Percentiles rank a stretch among this genome's conserved stretches.
Conservation (phyloP, 768 basidiomycete genomes). For the Boletus rubescentipes region DNA sequence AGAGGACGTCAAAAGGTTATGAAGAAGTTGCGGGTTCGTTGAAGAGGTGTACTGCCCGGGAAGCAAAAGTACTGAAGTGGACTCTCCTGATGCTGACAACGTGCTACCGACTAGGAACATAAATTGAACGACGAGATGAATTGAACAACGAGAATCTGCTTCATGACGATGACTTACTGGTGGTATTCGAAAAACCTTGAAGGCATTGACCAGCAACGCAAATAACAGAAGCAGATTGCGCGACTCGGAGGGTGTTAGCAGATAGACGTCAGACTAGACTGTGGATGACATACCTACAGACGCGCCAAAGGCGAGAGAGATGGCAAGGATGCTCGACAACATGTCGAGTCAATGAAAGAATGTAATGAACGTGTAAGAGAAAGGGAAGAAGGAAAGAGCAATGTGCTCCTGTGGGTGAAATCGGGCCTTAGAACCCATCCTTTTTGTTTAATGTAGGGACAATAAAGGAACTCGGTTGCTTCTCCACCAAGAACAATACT, state of each 20-base stretch:
- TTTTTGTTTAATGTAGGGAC: slow-evolving; percentile 28
- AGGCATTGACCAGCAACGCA: slow-evolving; percentile 91
- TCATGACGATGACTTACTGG: slow-evolving; percentile 44
- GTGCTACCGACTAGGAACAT: slow-evolving; percentile 61
- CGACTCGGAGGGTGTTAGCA: slow-evolving; percentile 36
- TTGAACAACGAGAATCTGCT: slow-evolving; percentile 12
- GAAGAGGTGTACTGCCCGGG: slow-evolving; percentile 75
- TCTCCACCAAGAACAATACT: slow-evolving; percentile 25
- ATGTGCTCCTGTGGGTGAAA: slow-evolving; percentile 16
- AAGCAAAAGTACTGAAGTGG: slow-evolving; percentile 60
- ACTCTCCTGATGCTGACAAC: slow-evolving; percentile 53
- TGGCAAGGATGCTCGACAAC: slow-evolving; percentile 39
- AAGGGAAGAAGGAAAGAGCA: slow-evolving; percentile 23
- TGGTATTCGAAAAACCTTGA: slow-evolving; percentile 72
- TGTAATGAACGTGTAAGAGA: slow-evolving; percentile 19
- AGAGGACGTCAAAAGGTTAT: slow-evolving; percentile 62
- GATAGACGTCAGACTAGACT: not conserved
- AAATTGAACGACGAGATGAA: slow-evolving; percentile 13
- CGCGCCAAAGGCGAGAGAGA: slow-evolving; percentile 37
- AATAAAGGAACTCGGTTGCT: slow-evolving; percentile 28
- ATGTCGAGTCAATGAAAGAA: slow-evolving; percentile 33
- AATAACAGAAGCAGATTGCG: slow-evolving; percentile 62
- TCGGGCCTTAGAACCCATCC: slow-evolving; percentile 17
- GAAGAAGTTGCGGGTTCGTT: slow-evolving; percentile 71
- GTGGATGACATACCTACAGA: slow-evolving; percentile 36